phyloP scores from a whole-genome alignment of 1,139 yeast species.

The Blastobotrys illinoisensis region DNA sequence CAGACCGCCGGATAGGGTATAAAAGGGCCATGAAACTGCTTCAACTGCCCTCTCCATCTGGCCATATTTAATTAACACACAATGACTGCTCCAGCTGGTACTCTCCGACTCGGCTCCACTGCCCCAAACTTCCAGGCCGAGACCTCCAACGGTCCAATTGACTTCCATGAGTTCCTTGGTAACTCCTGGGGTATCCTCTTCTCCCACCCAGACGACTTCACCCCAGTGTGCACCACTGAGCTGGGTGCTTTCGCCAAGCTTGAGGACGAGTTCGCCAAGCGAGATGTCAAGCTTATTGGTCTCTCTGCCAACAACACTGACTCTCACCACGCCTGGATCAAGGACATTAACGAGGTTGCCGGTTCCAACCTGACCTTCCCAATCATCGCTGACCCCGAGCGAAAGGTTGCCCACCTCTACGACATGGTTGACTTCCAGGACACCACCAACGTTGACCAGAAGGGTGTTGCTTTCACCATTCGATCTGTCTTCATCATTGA shows the following conservation, averaged over 20 bases:
- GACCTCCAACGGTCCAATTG: conserved; percentile 67
- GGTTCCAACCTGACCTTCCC: conserved; percentile 67
- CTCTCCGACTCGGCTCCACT: conserved; percentile 52
- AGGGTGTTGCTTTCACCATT: conserved; percentile 62
- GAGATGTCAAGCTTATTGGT: conserved; percentile 73
- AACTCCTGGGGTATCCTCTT: conserved; percentile 74
- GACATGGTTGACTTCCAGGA: conserved; percentile 77
- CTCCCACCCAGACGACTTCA: conserved; percentile 84
- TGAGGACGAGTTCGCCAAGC: conserved; percentile 73
- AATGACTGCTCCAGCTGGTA: conserved; percentile 17
- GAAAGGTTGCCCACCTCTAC: conserved; percentile 61
- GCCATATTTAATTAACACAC: not conserved
- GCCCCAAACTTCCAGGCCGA: conserved; percentile 79
- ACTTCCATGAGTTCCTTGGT: conserved; percentile 71
- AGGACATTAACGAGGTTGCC: conserved; percentile 75
- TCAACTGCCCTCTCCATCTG: not conserved
- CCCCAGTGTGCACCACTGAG: conserved; percentile 89
- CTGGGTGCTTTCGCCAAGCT: conserved; percentile 81
- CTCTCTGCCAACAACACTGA: conserved; percentile 67
- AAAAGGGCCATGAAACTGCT: conserved; percentile 1
- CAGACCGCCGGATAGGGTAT: conserved; percentile 1
- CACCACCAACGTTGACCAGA: conserved; percentile 52
- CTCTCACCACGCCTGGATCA: conserved; percentile 74
- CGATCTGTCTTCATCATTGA: conserved; percentile 81
- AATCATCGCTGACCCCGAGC: conserved; percentile 68